A percentile compares a stretch with the other conserved stretches of the same genome.
Conservation (phyloP, 768 basidiomycete species). For the Chalciporus pseudorubinellus region DNA sequence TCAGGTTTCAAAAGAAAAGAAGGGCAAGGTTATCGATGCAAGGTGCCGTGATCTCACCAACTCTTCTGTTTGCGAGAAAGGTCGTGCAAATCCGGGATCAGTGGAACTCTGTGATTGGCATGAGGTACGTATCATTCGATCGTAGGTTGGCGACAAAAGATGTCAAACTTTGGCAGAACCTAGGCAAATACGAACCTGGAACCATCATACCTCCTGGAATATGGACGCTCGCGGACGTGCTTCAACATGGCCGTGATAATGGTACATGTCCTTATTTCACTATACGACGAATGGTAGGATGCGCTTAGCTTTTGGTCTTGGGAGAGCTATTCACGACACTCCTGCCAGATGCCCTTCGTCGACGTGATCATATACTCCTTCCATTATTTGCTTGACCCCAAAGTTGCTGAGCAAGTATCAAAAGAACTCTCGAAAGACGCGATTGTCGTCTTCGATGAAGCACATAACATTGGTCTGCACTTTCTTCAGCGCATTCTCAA, state of each 20-base stretch:
- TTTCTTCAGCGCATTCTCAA: neutral
- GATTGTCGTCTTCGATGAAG: constrained; percentile 99
- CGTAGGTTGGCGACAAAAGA: neutral
- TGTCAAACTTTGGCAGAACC: constrained; percentile 50
- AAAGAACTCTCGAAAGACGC: constrained; percentile 97
- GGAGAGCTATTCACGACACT: neutral
- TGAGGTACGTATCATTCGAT: constrained; percentile 59
- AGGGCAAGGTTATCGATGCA: constrained; percentile 96
- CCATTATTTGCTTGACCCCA: constrained; percentile 97
- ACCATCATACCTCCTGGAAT: constrained; percentile 81
- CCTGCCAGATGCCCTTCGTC: constrained; percentile 87
- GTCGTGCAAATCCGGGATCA: constrained; percentile 81
- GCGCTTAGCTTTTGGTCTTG: neutral
- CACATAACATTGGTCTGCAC: constrained; percentile 90
- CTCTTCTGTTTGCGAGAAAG: constrained; percentile 77
- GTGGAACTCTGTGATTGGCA: constrained; percentile 93
- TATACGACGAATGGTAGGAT: constrained; percentile 86
- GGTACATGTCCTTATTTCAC: constrained; percentile 94
- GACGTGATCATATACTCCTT: constrained; percentile 99
- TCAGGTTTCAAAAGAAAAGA: constrained; percentile 96
- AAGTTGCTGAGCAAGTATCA: constrained; percentile 98
- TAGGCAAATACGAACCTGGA: constrained; percentile 80
- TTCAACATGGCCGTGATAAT: constrained; percentile 83
- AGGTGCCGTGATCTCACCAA: constrained; percentile 95
- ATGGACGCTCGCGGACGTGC: constrained; percentile 91